Conservation (phyloP, 495 filamentous ascomycete genomes). For the Stereocaulon alpinum region DNA sequence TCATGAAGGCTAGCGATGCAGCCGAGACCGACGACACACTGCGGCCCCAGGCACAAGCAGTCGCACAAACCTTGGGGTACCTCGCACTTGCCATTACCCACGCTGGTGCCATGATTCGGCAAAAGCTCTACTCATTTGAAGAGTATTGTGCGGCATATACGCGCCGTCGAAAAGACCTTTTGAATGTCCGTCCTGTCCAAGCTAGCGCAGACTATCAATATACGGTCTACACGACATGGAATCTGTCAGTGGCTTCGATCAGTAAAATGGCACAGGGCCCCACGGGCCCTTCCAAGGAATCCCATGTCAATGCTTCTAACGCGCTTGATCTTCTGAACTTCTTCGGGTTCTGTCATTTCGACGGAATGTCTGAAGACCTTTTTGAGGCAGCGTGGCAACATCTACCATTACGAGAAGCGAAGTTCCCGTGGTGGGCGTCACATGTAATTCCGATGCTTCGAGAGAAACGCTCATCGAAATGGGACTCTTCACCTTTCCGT, state of each 20-base stretch:
- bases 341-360: slow-evolving; percentile 32
- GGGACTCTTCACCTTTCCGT: background rate
- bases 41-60: slow-evolving; percentile 15
- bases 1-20: slow-evolving; percentile 23
- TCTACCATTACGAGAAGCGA: background rate
- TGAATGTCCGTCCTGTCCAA: slow-evolving; percentile 4
- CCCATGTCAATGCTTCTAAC: slow-evolving; percentile 12
- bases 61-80: slow-evolving; percentile 28
- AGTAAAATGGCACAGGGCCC: slow-evolving; percentile 13
- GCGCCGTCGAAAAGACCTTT: slow-evolving; percentile 19
- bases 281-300: slow-evolving; percentile 1
- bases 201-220: slow-evolving; percentile 14
- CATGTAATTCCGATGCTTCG: background rate
- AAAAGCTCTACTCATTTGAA: slow-evolving; percentile 24
- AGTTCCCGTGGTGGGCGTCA: background rate
- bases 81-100: slow-evolving; percentile 33
- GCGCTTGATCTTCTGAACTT: slow-evolving; percentile 25
- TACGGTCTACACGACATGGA: slow-evolving; percentile 29
- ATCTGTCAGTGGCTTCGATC: slow-evolving; percentile 21
- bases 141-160: slow-evolving; percentile 25
- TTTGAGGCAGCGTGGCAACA: slow-evolving; percentile 7
- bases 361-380: slow-evolving; percentile 20
- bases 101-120: slow-evolving; percentile 28
- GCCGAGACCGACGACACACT: background rate
- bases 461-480: background rate